These are phyloP conservation scores for Rosa chinensis DNA, from an alignment of 306 rosid species.

Conservation along the genomic window DNA sequence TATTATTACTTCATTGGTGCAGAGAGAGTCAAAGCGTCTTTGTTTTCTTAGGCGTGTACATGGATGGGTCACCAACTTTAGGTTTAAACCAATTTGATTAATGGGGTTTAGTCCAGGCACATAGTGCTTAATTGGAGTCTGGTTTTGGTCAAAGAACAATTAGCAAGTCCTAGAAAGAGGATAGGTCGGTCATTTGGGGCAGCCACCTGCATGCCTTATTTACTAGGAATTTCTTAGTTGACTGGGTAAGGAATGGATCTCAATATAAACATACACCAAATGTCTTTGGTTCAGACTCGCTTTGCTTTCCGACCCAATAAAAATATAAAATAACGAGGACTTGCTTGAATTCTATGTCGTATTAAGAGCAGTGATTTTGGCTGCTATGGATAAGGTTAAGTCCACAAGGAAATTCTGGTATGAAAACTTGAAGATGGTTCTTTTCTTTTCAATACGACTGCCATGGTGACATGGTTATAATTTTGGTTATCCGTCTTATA, in stretches of 20 bases:
- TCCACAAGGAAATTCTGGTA: neutral
- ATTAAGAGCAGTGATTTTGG: neutral
- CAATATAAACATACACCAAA: neutral
- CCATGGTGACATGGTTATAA: neutral
- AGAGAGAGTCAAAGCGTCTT: neutral
- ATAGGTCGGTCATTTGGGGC: conserved; percentile 10
- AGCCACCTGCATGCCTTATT: neutral
- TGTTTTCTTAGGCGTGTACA: neutral
- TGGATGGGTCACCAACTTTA: conserved; percentile 8
- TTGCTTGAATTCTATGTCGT: neutral
- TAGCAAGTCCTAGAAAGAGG: neutral
- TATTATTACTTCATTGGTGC: neutral
- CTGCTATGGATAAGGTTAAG: neutral
- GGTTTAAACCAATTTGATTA: neutral
- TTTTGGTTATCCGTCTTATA: neutral
- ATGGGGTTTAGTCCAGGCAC: neutral
- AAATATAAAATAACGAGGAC: neutral
- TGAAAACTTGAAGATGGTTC: neutral
- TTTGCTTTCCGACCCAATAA: neutral
- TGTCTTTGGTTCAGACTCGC: neutral
- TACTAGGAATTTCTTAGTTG: conserved; percentile 2
- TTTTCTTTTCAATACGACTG: neutral
- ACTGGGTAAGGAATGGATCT: neutral
- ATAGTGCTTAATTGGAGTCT: neutral
- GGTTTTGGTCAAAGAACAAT: neutral